Conservation (phyloP, 345 rosid genomes). For the Mercurialis annua region DNA sequence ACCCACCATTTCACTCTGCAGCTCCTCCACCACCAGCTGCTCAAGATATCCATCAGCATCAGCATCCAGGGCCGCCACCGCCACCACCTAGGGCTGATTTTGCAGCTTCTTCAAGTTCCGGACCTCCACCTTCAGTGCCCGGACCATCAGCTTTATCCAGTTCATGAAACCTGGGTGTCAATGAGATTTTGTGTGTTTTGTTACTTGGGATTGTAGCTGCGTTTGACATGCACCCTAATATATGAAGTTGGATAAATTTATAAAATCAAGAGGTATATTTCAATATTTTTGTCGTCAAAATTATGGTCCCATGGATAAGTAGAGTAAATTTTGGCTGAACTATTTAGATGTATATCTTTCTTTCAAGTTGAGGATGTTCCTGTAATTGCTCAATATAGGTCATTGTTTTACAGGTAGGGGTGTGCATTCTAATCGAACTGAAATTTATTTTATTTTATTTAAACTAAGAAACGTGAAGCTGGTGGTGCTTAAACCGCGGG, state of each 20-base stretch:
- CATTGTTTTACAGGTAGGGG: too few species aligned
- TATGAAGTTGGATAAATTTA: neutral
- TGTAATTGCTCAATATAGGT: too few species aligned
- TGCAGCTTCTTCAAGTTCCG: constrained; percentile 17
- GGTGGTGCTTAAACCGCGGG: too few species aligned
- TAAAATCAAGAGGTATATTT: neutral
- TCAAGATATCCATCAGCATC: constrained; percentile 38
- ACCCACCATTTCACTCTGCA: constrained; percentile 45
- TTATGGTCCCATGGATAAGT: neutral
- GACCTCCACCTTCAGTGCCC: constrained; percentile 9
- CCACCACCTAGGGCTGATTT: constrained; percentile 35
- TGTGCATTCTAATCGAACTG: too few species aligned
- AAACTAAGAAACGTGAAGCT: too few species aligned
- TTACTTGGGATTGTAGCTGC: neutral
- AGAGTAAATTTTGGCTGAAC: neutral
- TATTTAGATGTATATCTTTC: too few species aligned
- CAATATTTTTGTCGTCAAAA: neutral
- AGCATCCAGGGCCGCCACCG: constrained; percentile 35
- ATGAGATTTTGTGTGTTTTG: neutral
- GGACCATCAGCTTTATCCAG: constrained; percentile 3
- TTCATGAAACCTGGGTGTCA: neutral
- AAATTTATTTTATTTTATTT: too few species aligned
- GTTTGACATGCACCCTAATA: neutral
- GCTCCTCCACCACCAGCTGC: constrained; percentile 40
- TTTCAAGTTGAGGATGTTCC: too few species aligned